Evolutionary conservation across 2,329 filamentous ascomycete species (phyloP).

Genomic region (Aspergillus sp.): DNA sequence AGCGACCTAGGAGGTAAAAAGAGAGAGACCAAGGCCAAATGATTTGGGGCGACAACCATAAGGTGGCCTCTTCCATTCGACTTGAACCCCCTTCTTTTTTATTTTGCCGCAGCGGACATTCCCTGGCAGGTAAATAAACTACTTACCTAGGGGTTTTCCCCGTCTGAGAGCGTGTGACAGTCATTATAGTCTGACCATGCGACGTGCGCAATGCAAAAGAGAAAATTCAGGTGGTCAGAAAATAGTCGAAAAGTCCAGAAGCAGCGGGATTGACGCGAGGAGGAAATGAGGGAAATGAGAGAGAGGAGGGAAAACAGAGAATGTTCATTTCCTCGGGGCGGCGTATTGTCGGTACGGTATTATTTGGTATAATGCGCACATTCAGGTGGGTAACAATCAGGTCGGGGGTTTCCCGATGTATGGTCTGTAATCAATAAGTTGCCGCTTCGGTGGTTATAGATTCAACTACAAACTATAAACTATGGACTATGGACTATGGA

Average conservation of each 20-base stretch:
- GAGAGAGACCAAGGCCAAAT: constrained; percentile 11
- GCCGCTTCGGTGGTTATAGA: no score
- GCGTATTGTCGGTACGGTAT: background rate
- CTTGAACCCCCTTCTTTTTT: background rate
- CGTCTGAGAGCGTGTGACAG: constrained; percentile 51
- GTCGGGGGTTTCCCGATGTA: no score
- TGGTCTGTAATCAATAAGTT: no score
- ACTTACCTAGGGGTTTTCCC: constrained; percentile 53
- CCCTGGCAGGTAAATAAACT: constrained; percentile 10
- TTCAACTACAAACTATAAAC: no score
- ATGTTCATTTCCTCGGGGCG: background rate
- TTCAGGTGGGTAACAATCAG: no score
- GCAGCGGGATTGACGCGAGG: constrained; percentile 4
- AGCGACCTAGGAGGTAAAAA: background rate
- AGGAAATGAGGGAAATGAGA: constrained; percentile 1
- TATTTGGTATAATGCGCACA: no score
- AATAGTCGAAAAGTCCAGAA: background rate
- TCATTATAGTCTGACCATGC: constrained; percentile 37
- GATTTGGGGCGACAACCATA: constrained; percentile 4
- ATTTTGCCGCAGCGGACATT: background rate
- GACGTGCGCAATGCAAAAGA: background rate
- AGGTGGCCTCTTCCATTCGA: background rate
- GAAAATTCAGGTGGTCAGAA: constrained; percentile 1
- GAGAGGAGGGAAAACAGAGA: constrained; percentile 12
- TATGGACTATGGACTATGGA: no score